Evolutionary conservation across 2,329 filamentous ascomycete genomes (phyloP), one percentile per base, ranked within the genome.

Genomic region (Xylariaceae sp.): DNA sequence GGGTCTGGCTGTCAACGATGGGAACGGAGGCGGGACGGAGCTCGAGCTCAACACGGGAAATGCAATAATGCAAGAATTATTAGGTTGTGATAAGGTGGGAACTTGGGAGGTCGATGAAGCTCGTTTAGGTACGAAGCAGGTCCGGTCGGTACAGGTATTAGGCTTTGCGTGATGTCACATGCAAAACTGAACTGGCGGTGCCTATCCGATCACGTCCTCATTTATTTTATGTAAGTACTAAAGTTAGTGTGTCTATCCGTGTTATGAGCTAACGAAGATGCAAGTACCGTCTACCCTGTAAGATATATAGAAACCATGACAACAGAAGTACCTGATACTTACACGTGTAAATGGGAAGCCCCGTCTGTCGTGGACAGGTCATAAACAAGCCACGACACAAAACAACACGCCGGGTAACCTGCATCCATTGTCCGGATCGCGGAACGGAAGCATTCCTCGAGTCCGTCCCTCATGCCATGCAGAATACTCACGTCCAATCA

Each of bases 91-190:
- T 45, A 45, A 45, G 42, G 42, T 45, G 11, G 42, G 5, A 37
- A 55, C 17, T 4, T 4, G 23, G 23, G 23, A 30, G 5, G 23
- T 30, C 23, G 23, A 30, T 45, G 42, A 45, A 45, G 42, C 5
- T 45, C 13, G 42, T 45, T 45, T 45, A 45, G 37, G 37, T 42
- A 42, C 8, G 37, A 30, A 30, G 23, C 23, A 30, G 4, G 23
- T 30, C 23, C 23, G 23, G 23, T 30, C 23, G 23, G 23, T 30
- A 30, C 23, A 42, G 3, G 5, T 42, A 42, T 42, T 42, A 42
- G 42, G 42, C 42, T 45, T 35, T 56, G 42, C 35, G 62, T 64
- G 59, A 66, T 65, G 64, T 66, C 65, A 66, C 65, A 64, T 66
- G 62, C 51, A 56, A 64, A 47, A 35, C 7, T 51, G 48, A 56